phyloP scores from a whole-genome alignment of 495 filamentous ascomycete genomes.

The Xanthoparmelia taractica region DNA sequence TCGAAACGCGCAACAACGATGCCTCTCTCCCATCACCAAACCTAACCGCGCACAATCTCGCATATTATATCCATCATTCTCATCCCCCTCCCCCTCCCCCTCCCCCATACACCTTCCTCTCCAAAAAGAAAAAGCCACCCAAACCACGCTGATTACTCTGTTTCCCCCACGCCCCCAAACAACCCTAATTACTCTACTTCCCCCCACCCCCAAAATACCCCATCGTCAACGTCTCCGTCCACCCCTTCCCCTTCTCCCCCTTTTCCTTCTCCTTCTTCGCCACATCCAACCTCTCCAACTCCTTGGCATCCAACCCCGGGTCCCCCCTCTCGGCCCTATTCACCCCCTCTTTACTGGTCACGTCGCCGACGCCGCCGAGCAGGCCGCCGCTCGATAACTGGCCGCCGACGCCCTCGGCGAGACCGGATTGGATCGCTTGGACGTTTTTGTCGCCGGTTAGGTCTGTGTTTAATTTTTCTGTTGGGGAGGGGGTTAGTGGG shows the following conservation, averaged over 20 bases:
- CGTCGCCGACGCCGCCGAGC: slow-evolving; percentile 47
- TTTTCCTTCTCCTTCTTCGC: slow-evolving; percentile 20
- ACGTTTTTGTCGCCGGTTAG: slow-evolving; percentile 50
- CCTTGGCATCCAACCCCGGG: slow-evolving; percentile 35
- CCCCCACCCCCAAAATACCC: slow-evolving; percentile 21
- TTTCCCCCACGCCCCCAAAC: background rate
- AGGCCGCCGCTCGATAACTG: slow-evolving; percentile 53
- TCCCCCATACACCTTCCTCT: too few species aligned
- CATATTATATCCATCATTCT: background rate
- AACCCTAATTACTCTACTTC: slow-evolving; percentile 7
- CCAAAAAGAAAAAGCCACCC: too few species aligned
- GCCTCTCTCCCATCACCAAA: too few species aligned
- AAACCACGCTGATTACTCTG: too few species aligned
- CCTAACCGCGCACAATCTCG: too few species aligned
- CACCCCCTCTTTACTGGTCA: slow-evolving; percentile 47
- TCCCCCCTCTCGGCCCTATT: slow-evolving; percentile 51
- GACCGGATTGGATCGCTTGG: slow-evolving; percentile 50
- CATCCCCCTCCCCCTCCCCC: background rate
- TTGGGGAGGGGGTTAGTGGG: background rate
- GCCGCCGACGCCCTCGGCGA: slow-evolving; percentile 45
- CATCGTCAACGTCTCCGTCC: slow-evolving; percentile 21
- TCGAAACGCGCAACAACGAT: too few species aligned
- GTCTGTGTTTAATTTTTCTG: slow-evolving; percentile 56
- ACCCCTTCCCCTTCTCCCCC: slow-evolving; percentile 20
- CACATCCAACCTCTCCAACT: slow-evolving; percentile 27